phyloP scores from a whole-genome alignment of 169 alveolate species.

The Plasmodium fragile region DNA sequence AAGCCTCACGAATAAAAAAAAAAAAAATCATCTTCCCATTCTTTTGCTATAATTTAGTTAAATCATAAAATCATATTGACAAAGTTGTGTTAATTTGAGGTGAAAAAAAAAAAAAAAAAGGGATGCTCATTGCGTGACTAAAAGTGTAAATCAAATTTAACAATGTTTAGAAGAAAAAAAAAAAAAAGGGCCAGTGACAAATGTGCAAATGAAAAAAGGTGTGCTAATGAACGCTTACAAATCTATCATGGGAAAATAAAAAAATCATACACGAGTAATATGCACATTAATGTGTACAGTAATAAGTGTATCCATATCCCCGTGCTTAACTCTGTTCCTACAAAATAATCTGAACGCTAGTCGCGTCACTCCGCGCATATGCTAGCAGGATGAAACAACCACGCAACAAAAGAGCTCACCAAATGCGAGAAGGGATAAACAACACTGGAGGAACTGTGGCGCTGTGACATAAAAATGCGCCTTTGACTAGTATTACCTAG shows the following conservation, averaged over 20 bases:
- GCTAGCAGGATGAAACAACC: background rate
- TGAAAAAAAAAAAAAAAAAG: background rate
- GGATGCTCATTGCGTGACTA: background rate
- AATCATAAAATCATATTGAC: background rate
- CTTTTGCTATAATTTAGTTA: background rate
- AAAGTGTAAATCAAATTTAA: background rate
- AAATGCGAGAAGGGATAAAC: background rate
- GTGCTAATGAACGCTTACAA: background rate
- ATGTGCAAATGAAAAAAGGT: background rate
- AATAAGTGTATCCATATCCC: background rate
- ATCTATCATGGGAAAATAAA: background rate
- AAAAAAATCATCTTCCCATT: background rate
- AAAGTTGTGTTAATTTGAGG: conserved; percentile 7
- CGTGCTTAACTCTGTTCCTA: background rate
- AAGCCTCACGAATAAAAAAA: background rate
- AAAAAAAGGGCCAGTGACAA: background rate
- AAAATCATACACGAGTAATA: background rate
- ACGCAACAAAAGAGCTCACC: background rate
- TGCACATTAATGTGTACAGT: background rate
- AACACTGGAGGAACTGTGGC: background rate
- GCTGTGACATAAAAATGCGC: background rate
- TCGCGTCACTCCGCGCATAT: background rate
- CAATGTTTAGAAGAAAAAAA: background rate
- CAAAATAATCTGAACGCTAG: background rate
- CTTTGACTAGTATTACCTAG: background rate